Base-by-base conservation (phyloP, 192 early-diverging fungal species). In the Coemansia nantahalensis region DNA sequence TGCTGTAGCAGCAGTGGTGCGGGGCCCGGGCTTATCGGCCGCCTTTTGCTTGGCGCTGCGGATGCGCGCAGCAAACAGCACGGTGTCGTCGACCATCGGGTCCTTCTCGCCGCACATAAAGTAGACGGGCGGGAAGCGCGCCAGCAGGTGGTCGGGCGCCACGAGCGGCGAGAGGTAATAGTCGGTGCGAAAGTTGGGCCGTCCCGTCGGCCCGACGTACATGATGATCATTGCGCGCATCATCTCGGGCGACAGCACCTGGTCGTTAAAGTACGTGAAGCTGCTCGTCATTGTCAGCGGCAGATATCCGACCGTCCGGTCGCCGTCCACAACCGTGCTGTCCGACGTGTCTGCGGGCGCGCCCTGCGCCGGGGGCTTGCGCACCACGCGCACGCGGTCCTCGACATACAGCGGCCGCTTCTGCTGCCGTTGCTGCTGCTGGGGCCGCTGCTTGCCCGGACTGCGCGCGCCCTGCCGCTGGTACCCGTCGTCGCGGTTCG, bases 11-110 rank as follows among this genome's bases (percentile, higher is more conserved):
- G 44, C 16, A 9, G 26, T 45, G 5, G 44, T 32, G 23, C 10
- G 5, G 15, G 21, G 10, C 0, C 4, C 9, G 4, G 19, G 12
- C 4, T 17, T 17, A 12, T 28, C 19, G 7, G 35, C 47, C 8
- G n/a, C 36, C 28, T 66, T 75, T 19, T 79, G 65, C 63, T 95
- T 96, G 40, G 93, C 92, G 21, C 84, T 80, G 31, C 93, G 84
- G 16, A 98, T 69, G 12, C 91, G 84, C 9, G 84, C 90, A 8
- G 90, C 90, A 70, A 96, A 88, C 15, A 98, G 68, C 17, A 96
- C 86, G 4, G 94, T 93, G 68, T 98, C 95, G 69, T 98, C 95
- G 5, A 98, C 91, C 35, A 98, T 82, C 4, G 95, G 95, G 62
- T 98, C 95, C 59, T 94, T 95, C 55, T 96, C 94, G 35, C 95